Evolutionary conservation across 352 stramenopile genomes (phyloP), one percentile per base, ranked within the genome.

Genomic region (Phytophthora sp.): DNA sequence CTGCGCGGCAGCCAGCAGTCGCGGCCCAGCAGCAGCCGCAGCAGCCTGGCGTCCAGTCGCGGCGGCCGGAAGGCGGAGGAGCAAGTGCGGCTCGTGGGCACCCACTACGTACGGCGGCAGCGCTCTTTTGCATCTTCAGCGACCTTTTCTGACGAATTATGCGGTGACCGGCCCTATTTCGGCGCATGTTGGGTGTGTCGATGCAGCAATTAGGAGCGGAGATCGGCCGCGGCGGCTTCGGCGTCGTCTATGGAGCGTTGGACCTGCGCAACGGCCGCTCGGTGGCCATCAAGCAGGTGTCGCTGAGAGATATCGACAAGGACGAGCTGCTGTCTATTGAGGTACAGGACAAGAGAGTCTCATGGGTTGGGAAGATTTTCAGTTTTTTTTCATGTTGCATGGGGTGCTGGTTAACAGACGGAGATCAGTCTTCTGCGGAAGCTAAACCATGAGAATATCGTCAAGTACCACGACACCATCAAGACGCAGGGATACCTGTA

Each of bases 381-480:
- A 41, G 18, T 12, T 70, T 38, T 58, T 42, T 41, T 64, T 15
- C 15, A 38, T 11, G 20, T 13, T n/a, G 11, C 37, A 32, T 32
- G 6, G 6, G 28, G 32, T n/a, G n/a, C n/a, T n/a, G n/a, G n/a
- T n/a, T n/a, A n/a, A 26, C 46, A 96, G 76, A 88, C 73, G 58
- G 94, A 98, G 74, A 96, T 98, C 61, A 93, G 88, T 54, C 71
- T 98, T 50, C 77, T 98, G 38, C 86, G 89, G 52, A 97, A 97
- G 67, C 75, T 98, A 15, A 94, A 98, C 35, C 94, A 98, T 56
- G 85, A 93, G 43, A 98, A 98, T 71, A 98, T 98, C 38, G 94
- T 98, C 63, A 97, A 97, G 76, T 98, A 98, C 73, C 87, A 96
- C 62, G 93, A 98, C 75, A 97, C 90, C 23, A 97, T 98, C 74